phyloP scores from a whole-genome alignment of 1,284 basidiomycete species.

The Coriolopsis trogii region DNA sequence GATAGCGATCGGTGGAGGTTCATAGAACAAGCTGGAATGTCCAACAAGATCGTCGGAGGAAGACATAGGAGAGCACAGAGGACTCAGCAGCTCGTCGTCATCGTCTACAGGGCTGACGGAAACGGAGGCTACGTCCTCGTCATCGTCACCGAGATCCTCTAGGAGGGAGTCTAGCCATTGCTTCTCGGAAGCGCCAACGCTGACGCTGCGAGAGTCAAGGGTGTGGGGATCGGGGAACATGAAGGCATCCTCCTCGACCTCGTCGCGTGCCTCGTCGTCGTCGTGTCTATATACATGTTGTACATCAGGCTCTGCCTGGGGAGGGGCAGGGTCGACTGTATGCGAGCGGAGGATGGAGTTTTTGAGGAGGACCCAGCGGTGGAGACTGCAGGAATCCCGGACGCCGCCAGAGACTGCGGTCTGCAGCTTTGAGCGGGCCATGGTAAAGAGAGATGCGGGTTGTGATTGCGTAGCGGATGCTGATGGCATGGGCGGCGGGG shows the following conservation, averaged over 20 bases:
- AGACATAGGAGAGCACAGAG: constrained; percentile 65
- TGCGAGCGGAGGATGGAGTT: constrained; percentile 70
- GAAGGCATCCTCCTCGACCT: constrained; percentile 59
- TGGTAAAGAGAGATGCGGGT: constrained; percentile 46
- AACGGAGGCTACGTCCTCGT: constrained; percentile 47
- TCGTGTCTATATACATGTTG: constrained; percentile 45
- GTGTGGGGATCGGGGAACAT: constrained; percentile 77
- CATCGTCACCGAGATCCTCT: constrained; percentile 67
- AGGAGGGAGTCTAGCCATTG: constrained; percentile 80
- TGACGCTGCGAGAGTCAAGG: constrained; percentile 41
- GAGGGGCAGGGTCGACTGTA: constrained; percentile 32
- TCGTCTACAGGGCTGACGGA: constrained; percentile 56
- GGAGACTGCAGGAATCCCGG: constrained; percentile 73
- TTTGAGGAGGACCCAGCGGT: constrained; percentile 85
- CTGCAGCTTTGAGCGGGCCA: constrained; percentile 78
- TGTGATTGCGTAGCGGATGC: constrained; percentile 38
- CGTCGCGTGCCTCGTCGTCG: constrained; percentile 47
- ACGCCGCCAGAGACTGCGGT: constrained; percentile 50
- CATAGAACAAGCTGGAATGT: constrained; percentile 48
- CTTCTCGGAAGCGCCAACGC: constrained; percentile 58
- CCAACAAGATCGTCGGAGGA: constrained; percentile 70
- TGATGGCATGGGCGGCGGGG: constrained; percentile 45
- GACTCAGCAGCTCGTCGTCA: constrained; percentile 53
- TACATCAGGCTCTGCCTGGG: constrained; percentile 39
- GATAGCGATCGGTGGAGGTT: constrained; percentile 49